phyloP scores from a whole-genome alignment of 176 grass and related monocot genomes.

The Aegilops tauschii region DNA sequence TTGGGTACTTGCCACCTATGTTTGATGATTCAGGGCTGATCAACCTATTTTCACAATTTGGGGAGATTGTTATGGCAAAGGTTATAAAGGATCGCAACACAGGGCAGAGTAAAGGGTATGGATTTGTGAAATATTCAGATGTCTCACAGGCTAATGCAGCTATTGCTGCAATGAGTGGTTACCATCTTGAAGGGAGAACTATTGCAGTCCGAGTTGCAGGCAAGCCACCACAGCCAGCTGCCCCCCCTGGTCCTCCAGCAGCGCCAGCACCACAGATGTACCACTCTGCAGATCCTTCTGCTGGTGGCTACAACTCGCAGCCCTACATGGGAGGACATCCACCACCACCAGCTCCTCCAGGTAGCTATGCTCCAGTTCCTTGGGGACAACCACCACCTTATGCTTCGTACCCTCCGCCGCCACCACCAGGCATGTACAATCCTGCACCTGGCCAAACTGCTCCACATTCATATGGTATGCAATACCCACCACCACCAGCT shows the following conservation, averaged over 20 bases:
- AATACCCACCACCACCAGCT: slow-evolving; percentile 60
- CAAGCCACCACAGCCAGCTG: slow-evolving; percentile 54
- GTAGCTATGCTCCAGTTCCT: slow-evolving; percentile 76
- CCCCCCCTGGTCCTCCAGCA: slow-evolving; percentile 36
- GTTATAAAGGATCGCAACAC: slow-evolving; percentile 90
- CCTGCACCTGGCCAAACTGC: slow-evolving; percentile 49
- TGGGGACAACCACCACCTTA: slow-evolving; percentile 80
- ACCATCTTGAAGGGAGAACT: slow-evolving; percentile 77
- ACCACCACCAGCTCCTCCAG: slow-evolving; percentile 63
- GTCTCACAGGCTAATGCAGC: slow-evolving; percentile 88
- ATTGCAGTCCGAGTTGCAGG: slow-evolving; percentile 91
- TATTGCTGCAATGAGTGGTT: slow-evolving; percentile 78
- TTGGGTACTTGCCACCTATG: slow-evolving; percentile 74
- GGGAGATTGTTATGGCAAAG: slow-evolving; percentile 93
- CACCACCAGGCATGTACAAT: slow-evolving; percentile 69
- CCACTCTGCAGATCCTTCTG: slow-evolving; percentile 34
- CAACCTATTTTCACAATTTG: slow-evolving; percentile 71
- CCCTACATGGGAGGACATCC: slow-evolving; percentile 69
- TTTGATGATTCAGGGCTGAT: slow-evolving; percentile 87
- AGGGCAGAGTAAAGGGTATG: slow-evolving; percentile 88
- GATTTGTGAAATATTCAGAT: slow-evolving; percentile 92
- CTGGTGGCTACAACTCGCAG: slow-evolving; percentile 65
- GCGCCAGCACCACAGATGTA: slow-evolving; percentile 18
- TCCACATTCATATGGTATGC: slow-evolving; percentile 51
- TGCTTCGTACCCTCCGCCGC: slow-evolving; percentile 58